Evolutionary conservation across 2,329 filamentous ascomycete genomes (phyloP).

Genomic region (Coniochaeta sp.): DNA sequence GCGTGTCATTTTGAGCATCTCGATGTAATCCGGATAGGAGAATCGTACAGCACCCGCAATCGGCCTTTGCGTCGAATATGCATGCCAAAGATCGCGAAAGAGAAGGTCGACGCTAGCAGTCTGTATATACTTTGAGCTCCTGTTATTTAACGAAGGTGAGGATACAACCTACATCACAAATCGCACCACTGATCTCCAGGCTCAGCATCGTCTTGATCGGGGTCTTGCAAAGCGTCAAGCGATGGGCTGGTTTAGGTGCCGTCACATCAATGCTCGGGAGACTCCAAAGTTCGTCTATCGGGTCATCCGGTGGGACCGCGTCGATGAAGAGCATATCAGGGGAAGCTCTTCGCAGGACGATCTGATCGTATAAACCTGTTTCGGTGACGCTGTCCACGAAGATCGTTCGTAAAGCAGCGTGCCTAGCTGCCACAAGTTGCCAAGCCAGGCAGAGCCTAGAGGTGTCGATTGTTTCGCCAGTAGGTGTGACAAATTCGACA

Average conservation of each 20-base stretch:
- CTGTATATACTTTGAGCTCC: slow-evolving; percentile 11
- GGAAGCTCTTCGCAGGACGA: slow-evolving; percentile 38
- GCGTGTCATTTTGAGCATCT: slow-evolving; percentile 25
- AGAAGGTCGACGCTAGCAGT: slow-evolving; percentile 36
- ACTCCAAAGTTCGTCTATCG: slow-evolving; percentile 28
- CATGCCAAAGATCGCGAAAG: slow-evolving; percentile 37
- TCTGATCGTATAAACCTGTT: slow-evolving; percentile 41
- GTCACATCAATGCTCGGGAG: slow-evolving; percentile 31
- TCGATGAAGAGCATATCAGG: slow-evolving; percentile 49
- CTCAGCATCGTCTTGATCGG: slow-evolving; percentile 36
- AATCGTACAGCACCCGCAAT: slow-evolving; percentile 25
- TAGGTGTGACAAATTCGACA: slow-evolving; percentile 36
- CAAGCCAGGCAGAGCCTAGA: slow-evolving; percentile 40
- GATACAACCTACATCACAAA: slow-evolving; percentile 33
- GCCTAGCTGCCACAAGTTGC: slow-evolving; percentile 38
- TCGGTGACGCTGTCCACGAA: slow-evolving; percentile 44
- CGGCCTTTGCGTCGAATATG: slow-evolving; percentile 31
- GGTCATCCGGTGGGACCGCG: slow-evolving; percentile 28
- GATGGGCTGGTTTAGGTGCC: slow-evolving; percentile 36
- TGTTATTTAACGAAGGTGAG: background rate
- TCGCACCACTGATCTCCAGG: slow-evolving; percentile 41
- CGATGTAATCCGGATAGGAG: slow-evolving; percentile 29
- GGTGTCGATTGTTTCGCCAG: slow-evolving; percentile 31
- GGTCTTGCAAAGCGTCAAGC: slow-evolving; percentile 42
- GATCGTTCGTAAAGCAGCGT: slow-evolving; percentile 39